Base-by-base conservation (phyloP, 495 filamentous ascomycete species). In the Lichina pygmaea region DNA sequence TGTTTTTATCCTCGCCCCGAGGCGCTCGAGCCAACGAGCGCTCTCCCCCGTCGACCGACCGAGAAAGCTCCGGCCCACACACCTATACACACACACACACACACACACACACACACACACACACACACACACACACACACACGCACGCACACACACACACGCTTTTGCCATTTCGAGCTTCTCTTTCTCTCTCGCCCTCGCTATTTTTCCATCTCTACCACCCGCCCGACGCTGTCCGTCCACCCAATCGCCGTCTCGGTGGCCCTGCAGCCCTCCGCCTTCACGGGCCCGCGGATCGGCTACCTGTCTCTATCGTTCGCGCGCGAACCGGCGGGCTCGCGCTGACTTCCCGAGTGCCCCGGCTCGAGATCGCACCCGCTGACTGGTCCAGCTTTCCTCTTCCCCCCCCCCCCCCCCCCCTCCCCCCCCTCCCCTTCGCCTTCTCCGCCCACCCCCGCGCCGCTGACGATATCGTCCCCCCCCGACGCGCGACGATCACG, bases 181-280 rank as follows among this genome's bases (percentile, higher is more conserved):
- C 47, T 45, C 44, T 41, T 8, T 44, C 48, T 42, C 45, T 45
- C 52, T 37, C 48, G 42, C 37, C 45, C 16, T 45, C 43, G 36
- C 32, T 41, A 44, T 41, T 44, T 55, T 45, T 11, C 43, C 48
- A 15, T 40, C 55, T 48, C 48, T 50, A 49, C 48, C 33, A 45
- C 49, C 53, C 48, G 16, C 46, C 38, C 33, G 36, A 39, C 36
- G 36, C 6, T 39, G 13, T 39, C 36, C 36, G 36, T 15, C 13
- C 36, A 39, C 13, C 36, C 36, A 39, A 39, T 39, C 36, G 36
- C 36, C 4, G 24, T 24, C 11, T 15, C 36, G 36, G 2, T 39
- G 11, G 36, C 11, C 11, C 10, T 11, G 10, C 36, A 39, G 11
- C 36, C 36, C 36, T 15, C 13, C 13, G 36, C 36, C 10, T 11